Evolutionary conservation across 2,329 filamentous ascomycete species (phyloP).

Genomic region (Colletotrichum truncatum): DNA sequence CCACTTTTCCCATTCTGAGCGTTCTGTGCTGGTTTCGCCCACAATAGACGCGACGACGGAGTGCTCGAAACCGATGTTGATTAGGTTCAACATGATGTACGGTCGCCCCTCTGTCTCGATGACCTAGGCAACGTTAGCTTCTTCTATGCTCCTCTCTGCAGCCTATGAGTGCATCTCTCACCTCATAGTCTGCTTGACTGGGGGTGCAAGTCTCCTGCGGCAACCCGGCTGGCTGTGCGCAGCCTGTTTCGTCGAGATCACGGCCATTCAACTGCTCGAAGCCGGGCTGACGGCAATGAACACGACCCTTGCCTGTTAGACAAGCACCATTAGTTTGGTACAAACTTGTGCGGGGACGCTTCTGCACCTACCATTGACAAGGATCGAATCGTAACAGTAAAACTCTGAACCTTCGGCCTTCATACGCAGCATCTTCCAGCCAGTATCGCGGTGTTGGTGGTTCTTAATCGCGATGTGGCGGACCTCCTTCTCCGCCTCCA

Average conservation of each 20-base stretch:
- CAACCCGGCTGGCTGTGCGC: conserved; percentile 14
- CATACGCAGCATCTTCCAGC: conserved; percentile 28
- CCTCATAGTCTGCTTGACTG: conserved; percentile 21
- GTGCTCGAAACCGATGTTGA: conserved; percentile 27
- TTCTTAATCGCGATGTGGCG: conserved; percentile 25
- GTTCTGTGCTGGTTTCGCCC: no score
- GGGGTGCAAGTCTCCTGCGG: conserved; percentile 10
- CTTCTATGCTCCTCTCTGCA: neutral
- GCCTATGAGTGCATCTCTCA: neutral
- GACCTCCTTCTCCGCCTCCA: conserved; percentile 17
- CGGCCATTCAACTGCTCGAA: conserved; percentile 13
- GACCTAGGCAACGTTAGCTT: neutral
- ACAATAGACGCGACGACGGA: conserved; percentile 21
- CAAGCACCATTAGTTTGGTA: no score
- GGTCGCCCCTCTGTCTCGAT: conserved; percentile 13
- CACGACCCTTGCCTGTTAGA: conserved; percentile 34
- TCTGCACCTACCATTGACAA: conserved; percentile 33
- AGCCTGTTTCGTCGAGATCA: conserved; percentile 14
- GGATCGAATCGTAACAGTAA: conserved; percentile 35
- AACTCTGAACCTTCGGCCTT: conserved; percentile 23
- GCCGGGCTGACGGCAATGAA: conserved; percentile 31
- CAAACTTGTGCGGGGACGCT: no score
- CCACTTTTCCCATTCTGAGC: no score
- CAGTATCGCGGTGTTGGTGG: conserved; percentile 24
- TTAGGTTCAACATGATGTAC: conserved; percentile 24